A percentile compares a stretch with the other conserved stretches of the same genome.
These are phyloP conservation scores for Yarrowia galli DNA, from an alignment of 1,139 yeast genomes.

Conservation along the genomic window DNA sequence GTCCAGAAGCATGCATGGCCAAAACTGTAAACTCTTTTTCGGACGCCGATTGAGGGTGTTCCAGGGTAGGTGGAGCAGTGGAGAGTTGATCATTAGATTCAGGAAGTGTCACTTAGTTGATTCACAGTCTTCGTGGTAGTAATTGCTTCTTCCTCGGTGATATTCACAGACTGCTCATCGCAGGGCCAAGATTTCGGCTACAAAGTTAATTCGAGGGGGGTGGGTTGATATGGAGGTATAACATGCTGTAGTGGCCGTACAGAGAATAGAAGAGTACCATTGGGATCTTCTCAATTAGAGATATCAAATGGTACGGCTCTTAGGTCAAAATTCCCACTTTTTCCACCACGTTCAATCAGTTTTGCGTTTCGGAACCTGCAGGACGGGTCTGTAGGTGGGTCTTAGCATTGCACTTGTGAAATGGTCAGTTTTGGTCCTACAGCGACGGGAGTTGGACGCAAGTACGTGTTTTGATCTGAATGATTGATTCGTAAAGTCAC, in stretches of 20 bases:
- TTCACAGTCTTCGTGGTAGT: fast-evolving
- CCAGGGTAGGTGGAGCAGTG: background rate
- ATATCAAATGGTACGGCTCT: no score
- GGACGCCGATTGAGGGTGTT: background rate
- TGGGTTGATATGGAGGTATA: background rate
- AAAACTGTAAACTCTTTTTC: background rate
- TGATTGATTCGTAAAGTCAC: background rate
- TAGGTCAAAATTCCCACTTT: no score
- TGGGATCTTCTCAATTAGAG: background rate
- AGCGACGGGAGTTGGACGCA: background rate
- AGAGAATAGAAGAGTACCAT: background rate
- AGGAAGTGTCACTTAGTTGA: background rate
- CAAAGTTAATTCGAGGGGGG: background rate
- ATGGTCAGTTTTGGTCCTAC: background rate
- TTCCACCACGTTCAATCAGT: no score
- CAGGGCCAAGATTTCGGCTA: conserved; percentile 3
- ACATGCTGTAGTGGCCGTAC: background rate
- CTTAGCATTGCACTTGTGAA: background rate
- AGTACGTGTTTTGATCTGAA: background rate
- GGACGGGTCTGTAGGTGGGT: background rate
- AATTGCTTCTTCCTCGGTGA: background rate
- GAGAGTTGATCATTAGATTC: background rate
- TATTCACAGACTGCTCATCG: background rate
- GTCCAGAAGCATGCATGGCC: background rate
- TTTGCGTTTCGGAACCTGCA: background rate